These are phyloP conservation scores for Penicillium verrucosum DNA, from an alignment of 2,329 filamentous ascomycete species.

Conservation along the genomic window DNA sequence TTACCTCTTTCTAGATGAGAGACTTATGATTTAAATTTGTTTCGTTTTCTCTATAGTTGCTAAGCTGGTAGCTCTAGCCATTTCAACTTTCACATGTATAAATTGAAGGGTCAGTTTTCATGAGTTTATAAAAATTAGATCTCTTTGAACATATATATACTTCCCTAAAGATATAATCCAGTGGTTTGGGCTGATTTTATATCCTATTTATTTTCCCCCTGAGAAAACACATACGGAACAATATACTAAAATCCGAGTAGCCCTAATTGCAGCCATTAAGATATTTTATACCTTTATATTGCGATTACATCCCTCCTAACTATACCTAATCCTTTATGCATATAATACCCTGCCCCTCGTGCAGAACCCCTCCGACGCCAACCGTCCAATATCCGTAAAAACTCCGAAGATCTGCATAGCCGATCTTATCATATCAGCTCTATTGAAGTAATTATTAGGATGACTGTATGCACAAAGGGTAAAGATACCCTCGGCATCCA, in stretches of 20 bases:
- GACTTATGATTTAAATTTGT: too few relatives aligned
- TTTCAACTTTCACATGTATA: not conserved
- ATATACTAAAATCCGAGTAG: not conserved
- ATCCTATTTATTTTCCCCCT: not conserved
- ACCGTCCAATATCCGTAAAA: constrained; percentile 17
- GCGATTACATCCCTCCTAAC: not conserved
- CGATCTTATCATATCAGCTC: not conserved
- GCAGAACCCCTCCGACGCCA: constrained; percentile 7
- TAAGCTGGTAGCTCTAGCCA: not conserved
- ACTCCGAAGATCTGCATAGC: constrained; percentile 17
- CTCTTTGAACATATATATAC: too few relatives aligned
- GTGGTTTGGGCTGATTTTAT: not conserved
- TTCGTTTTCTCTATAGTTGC: not conserved
- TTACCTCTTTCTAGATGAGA: not conserved
- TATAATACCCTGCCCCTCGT: not conserved
- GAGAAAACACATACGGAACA: not conserved
- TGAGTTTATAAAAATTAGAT: not conserved
- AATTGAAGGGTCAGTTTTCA: not conserved
- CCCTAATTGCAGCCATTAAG: not conserved
- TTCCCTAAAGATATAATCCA: too few relatives aligned
- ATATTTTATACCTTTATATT: not conserved
- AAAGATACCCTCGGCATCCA: constrained; percentile 7
- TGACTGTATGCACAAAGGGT: not conserved
- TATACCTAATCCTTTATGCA: not conserved
- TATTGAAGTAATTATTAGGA: not conserved